A percentile compares a stretch with the other conserved stretches of the same genome.
Evolutionary conservation across 2,329 filamentous ascomycete species (phyloP).

Genomic region (Colletotrichum zoysiae): DNA sequence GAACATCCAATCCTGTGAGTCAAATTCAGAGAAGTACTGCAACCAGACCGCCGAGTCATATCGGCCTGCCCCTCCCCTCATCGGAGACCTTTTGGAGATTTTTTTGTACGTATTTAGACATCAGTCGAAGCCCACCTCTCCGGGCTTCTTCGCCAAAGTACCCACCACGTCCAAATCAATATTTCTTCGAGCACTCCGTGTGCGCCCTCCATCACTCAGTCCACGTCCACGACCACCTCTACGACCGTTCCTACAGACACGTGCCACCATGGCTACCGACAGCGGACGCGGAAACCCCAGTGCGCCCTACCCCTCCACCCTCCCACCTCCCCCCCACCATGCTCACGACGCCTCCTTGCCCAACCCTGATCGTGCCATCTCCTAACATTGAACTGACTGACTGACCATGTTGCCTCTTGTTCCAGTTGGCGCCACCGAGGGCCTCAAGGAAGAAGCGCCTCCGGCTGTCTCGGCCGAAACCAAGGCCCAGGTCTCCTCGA

Average conservation of each 20-base stretch:
- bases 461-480: conserved; percentile 56
- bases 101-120: conserved; percentile 38
- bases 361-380: conserved; percentile 18
- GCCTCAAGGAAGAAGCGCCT: conserved; percentile 54
- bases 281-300: conserved; percentile 63
- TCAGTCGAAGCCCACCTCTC: conserved; percentile 49
- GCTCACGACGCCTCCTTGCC: conserved; percentile 29
- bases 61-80: conserved; percentile 36
- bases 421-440: conserved; percentile 59
- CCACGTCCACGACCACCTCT: conserved; percentile 53
- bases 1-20: conserved; percentile 40
- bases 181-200: conserved; percentile 67
- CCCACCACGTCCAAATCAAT: conserved; percentile 62
- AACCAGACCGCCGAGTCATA: conserved; percentile 42
- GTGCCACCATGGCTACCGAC: conserved; percentile 71
- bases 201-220: conserved; percentile 64
- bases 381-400: conserved; percentile 39
- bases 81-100: conserved; percentile 37
- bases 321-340: conserved; percentile 27
- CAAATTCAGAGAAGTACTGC: conserved; percentile 38
- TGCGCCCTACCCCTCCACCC: conserved; percentile 47
- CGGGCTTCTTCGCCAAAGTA: conserved; percentile 54
- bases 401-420: conserved; percentile 36
- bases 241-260: conserved; percentile 52
- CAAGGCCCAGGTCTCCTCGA: conserved; percentile 55